Evolutionary conservation across 768 basidiomycete species (phyloP), one percentile per base, ranked within the genome.

Genomic region (Trametes maxima): DNA sequence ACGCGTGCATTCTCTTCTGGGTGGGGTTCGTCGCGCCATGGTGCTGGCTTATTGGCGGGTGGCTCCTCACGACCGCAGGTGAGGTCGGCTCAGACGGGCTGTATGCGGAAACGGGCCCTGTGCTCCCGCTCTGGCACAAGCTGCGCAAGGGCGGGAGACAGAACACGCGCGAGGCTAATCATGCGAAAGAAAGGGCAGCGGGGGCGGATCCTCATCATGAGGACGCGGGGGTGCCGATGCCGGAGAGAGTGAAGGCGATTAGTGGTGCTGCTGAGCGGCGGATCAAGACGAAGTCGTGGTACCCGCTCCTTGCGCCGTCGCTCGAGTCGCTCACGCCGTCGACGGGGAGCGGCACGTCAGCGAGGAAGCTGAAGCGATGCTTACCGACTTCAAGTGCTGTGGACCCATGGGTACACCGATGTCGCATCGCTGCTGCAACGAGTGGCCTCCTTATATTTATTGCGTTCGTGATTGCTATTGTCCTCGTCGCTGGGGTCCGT

Each of bases 21-120:
- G 58, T 86, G 0, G 89, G 89, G 3, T 91, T 91, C 66, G 58
- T 89, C 48, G 86, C 81, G 47, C 89, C 89, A 0, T 83, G 87
- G 72, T 80, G 89, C 54, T 91, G 89, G 89, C 79, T 91, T 46
- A 78, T 90, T 14, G 89, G 89, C 0, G 89, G 89, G 4, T 91
- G 89, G 89, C 81, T 88, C 28, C 70, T 80, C 57, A 70, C 83
- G 78, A 60, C 76, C 78, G 71, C 72, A 69, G 67, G 69, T 63
- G 36, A 73, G 69, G 56, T 73, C 70, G 68, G 76, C 77, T 77
- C 76, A 70, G 70, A 77, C 75, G 62, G 65, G 59, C 79, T 73
- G 59, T 28, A 39, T 10, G 76, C 58, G 46, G 57, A 56, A 35
- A 39, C 74, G 54, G 65, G 50, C 48, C 63, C 67, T 8, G 59